Base-by-base conservation (phyloP, 345 rosid species). In the Salix koriyanagi region DNA sequence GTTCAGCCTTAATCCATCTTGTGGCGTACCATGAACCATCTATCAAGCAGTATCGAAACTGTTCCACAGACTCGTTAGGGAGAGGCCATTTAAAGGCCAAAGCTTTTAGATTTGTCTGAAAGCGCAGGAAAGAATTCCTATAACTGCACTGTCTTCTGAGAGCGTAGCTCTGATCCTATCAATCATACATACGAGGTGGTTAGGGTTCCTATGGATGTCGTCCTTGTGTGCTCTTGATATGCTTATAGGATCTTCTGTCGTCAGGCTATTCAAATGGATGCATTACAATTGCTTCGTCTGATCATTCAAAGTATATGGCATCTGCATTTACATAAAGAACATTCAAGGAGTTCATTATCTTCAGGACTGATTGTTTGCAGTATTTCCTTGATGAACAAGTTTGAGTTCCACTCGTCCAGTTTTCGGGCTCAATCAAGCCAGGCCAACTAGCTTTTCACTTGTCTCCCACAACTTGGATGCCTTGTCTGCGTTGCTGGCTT, bases 391-490 rank as follows among this genome's bases (percentile, higher is more conserved):
- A 4, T 13, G 10, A 16, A 18, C 11, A 30, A 7, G 32, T 1
- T 32, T 21, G 9, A n/a, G 23, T 14, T 42, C 65, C 30, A 1
- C n/a, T 50, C 37, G 19, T 5, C 19, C 54, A 15, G 65, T 68
- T 44, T 0, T 19, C 16, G 48, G 34, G n/a, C 75, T 65, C 69
- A 37, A 39, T 82, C 86, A 90, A 58, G 97, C 96, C 87, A 92
- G 81, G 46, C 96, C 96, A 15, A 95, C 97, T 16, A 91, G 97
- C 76, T 92, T 95, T 92, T 92, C 99, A 48, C 97, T 95, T 34
- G 87, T 54, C 77, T 95, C 99, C 99, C 99, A 92, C n/a, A 92
- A 87, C 81, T 90, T 95, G 41, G 86, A 84, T 13, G 99, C 99
- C 83, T 95, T 95, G 69, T 88, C 94, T 4, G 69, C 82, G 12